A percentile compares a stretch with the other conserved stretches of the same genome.
Conservation (phyloP, 2,329 filamentous ascomycete species). For the Setomelanomma holmii region DNA sequence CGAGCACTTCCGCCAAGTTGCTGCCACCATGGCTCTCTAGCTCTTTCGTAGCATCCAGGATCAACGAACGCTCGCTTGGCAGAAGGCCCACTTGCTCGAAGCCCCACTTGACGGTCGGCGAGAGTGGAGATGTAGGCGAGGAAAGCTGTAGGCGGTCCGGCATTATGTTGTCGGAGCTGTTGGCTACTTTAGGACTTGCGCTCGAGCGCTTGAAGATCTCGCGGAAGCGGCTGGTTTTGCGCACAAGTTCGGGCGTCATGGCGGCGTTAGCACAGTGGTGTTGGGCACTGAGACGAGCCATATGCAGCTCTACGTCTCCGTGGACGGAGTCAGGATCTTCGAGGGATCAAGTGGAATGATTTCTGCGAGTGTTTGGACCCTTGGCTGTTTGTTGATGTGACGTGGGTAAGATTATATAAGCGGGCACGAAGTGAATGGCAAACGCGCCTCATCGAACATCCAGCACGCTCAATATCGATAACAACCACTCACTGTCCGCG, state of each 20-base stretch:
- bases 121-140: background rate
- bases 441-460: too few species aligned
- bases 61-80: conserved; percentile 10
- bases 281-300: conserved; percentile 17
- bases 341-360: too few species aligned
- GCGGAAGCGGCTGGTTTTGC: conserved; percentile 14
- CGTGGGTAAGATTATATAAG: too few species aligned
- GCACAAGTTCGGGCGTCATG: conserved; percentile 9
- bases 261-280: conserved; percentile 11
- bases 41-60: background rate
- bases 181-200: background rate
- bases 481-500: too few species aligned
- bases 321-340: too few species aligned
- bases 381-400: too few species aligned
- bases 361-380: too few species aligned
- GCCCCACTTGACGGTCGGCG: conserved; percentile 8
- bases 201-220: conserved; percentile 12
- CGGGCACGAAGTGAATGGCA: too few species aligned
- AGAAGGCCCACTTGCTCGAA: conserved; percentile 14
- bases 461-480: too few species aligned
- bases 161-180: background rate
- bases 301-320: too few species aligned
- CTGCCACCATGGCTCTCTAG: conserved; percentile 1
- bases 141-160: background rate
- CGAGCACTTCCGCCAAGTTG: background rate